phyloP scores from a whole-genome alignment of 768 basidiomycete species.

The Russula earlei region DNA sequence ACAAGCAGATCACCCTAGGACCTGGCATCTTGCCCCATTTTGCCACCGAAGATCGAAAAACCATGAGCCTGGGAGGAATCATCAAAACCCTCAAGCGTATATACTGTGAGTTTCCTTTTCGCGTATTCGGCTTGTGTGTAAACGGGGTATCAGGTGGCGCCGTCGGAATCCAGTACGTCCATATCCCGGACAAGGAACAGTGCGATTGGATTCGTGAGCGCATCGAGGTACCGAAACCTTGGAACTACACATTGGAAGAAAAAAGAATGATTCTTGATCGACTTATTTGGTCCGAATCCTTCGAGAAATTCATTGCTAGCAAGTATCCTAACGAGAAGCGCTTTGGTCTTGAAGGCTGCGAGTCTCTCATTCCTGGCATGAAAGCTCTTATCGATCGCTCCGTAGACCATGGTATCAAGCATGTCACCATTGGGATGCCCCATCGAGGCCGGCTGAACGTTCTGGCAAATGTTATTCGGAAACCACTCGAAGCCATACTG shows the following conservation, averaged over 20 bases:
- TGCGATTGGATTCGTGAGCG: constrained; percentile 99
- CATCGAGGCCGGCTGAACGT: constrained; percentile 98
- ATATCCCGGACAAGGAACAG: constrained; percentile 97
- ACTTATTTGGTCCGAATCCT: constrained; percentile 99
- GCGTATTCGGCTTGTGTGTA: not conserved
- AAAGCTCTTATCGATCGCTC: constrained; percentile 98
- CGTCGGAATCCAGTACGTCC: constrained; percentile 84
- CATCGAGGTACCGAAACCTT: constrained; percentile 89
- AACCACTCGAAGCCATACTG: constrained; percentile 94
- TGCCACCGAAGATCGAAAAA: constrained; percentile 72
- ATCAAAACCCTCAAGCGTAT: constrained; percentile 85
- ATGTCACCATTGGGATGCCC: constrained; percentile 98
- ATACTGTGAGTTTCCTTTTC: constrained; percentile 60
- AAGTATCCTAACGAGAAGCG: constrained; percentile 99
- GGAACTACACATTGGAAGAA: constrained; percentile 97
- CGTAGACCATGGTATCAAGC: constrained; percentile 91
- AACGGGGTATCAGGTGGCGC: constrained; percentile 51
- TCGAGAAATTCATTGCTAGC: constrained; percentile 96
- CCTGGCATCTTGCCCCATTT: constrained; percentile 96
- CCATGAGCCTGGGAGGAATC: constrained; percentile 87
- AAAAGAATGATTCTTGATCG: constrained; percentile 99
- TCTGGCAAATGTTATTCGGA: constrained; percentile 95
- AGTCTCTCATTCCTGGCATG: constrained; percentile 97
- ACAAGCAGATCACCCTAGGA: constrained; percentile 89
- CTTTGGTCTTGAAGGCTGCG: constrained; percentile 97